Evolutionary conservation across 352 stramenopile species (phyloP).

Genomic region (Globisporangium sylvaticum): DNA sequence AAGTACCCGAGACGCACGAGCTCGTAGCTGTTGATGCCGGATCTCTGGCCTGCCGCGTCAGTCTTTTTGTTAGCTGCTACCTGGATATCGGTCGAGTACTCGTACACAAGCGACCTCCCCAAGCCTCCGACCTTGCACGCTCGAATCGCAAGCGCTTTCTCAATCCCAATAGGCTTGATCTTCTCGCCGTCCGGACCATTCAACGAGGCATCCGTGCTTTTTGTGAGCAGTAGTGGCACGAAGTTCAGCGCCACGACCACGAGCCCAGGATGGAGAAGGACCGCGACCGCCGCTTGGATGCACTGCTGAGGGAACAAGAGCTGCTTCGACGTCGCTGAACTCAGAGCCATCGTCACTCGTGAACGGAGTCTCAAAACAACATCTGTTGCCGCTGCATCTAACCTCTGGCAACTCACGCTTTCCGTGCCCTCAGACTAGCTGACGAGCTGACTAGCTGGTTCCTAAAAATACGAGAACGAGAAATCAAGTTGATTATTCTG

Average conservation of each 20-base stretch:
- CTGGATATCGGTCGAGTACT: background rate
- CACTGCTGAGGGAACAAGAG: no score
- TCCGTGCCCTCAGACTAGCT: no score
- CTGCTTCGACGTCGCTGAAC: no score
- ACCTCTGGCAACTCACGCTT: no score
- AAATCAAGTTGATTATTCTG: no score
- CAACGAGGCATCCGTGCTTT: background rate
- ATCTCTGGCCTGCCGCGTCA: background rate
- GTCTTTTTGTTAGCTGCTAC: background rate
- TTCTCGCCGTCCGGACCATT: background rate
- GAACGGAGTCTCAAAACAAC: no score
- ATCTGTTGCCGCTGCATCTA: no score
- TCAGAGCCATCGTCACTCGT: no score
- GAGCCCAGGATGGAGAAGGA: no score
- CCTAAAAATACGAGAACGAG: no score
- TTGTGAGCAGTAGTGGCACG: background rate
- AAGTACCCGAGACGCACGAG: constrained; percentile 18
- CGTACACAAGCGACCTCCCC: background rate
- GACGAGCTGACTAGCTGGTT: no score
- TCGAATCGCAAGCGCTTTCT: background rate
- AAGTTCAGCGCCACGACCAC: constrained; percentile 8
- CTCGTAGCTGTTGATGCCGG: constrained; percentile 12
- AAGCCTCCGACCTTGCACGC: constrained; percentile 2
- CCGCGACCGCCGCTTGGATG: no score
- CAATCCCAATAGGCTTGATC: background rate